phyloP scores from a whole-genome alignment of 345 rosid species.

The Brassica rapa region DNA sequence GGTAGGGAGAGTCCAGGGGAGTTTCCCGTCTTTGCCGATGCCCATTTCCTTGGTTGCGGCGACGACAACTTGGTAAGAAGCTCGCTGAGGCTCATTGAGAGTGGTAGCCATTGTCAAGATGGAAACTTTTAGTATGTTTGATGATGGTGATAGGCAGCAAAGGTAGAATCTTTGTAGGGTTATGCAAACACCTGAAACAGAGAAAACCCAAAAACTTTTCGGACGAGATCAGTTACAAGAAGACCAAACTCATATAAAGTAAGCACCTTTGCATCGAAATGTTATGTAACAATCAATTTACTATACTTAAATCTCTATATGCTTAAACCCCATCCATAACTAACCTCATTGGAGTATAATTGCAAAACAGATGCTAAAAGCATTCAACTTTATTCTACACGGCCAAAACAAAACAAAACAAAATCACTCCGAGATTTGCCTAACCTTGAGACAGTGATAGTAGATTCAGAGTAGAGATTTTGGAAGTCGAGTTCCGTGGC shows the following conservation, averaged over 20 bases:
- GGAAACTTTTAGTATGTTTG: conserved; percentile 31
- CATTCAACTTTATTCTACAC: background rate
- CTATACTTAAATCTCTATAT: too few relatives aligned
- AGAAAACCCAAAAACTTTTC: background rate
- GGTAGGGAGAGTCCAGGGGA: conserved; percentile 71
- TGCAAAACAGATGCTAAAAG: background rate
- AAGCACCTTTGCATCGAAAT: too few relatives aligned
- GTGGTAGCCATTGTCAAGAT: conserved; percentile 38
- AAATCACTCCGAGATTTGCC: background rate
- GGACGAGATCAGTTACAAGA: too few relatives aligned
- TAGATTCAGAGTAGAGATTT: background rate
- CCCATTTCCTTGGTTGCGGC: too few relatives aligned
- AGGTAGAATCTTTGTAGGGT: conserved; percentile 26
- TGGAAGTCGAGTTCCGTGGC: too few relatives aligned
- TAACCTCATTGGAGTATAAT: background rate
- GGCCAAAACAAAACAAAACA: too few relatives aligned
- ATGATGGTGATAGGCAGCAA: background rate
- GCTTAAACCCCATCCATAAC: too few relatives aligned
- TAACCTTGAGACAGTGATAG: conserved; percentile 18
- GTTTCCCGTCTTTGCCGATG: too few relatives aligned
- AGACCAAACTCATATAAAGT: too few relatives aligned
- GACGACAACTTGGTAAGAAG: conserved; percentile 23
- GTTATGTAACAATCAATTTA: too few relatives aligned
- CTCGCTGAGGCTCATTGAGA: conserved; percentile 59
- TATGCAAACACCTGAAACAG: background rate